phyloP scores from a whole-genome alignment of 257 asterid species.

The Solanum ossicruentum region DNA sequence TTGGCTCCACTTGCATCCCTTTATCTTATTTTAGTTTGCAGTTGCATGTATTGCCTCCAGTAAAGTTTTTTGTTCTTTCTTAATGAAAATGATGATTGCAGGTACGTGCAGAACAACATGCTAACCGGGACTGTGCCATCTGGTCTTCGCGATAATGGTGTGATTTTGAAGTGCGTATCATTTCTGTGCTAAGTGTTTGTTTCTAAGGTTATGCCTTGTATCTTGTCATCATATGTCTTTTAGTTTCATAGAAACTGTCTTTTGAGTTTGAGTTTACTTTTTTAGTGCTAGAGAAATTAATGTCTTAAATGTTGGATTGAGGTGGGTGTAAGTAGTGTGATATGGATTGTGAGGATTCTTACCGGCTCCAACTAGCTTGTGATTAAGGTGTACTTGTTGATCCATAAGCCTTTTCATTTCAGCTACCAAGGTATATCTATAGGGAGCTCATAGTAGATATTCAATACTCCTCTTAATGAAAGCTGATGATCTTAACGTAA shows the following conservation, averaged over 20 bases:
- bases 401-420: not conserved
- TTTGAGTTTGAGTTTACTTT: not conserved
- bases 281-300: not conserved
- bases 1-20: not conserved
- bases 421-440: not conserved
- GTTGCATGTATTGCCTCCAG: not conserved
- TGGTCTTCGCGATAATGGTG: constrained; percentile 45
- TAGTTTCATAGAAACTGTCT: not conserved
- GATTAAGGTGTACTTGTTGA: not conserved
- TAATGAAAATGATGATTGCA: constrained; percentile 22
- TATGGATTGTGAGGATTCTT: not conserved
- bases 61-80: not conserved
- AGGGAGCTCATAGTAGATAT: not conserved
- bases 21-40: not conserved
- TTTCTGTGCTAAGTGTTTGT: not conserved
- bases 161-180: constrained; percentile 61
- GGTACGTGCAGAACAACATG: constrained; percentile 76
- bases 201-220: not conserved
- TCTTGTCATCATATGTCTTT: not conserved
- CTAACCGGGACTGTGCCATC: constrained; percentile 68
- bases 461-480: not conserved
- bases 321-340: not conserved
- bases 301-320: not conserved
- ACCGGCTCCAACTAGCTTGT: not conserved
- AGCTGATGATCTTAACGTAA: not conserved